Conservation (phyloP, 352 stramenopile species). For the Aphanomyces euteiches region DNA sequence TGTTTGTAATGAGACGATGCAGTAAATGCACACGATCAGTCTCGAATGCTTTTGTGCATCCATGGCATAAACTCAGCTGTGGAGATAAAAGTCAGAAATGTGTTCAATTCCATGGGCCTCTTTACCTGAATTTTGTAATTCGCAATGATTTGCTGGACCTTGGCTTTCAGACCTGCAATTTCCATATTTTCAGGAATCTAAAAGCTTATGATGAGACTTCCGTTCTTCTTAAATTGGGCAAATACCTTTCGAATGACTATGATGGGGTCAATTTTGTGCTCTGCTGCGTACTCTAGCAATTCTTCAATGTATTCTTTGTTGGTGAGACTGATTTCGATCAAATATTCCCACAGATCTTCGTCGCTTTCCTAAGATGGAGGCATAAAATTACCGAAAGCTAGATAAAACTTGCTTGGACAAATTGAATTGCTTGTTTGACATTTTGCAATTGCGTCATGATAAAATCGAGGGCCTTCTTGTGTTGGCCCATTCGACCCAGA, state of each 20-base stretch:
- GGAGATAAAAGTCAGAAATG: background rate
- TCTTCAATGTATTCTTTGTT: slow-evolving; percentile 73
- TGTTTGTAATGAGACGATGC: slow-evolving; percentile 54
- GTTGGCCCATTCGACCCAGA: slow-evolving; percentile 76
- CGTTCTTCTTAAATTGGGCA: background rate
- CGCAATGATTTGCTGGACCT: slow-evolving; percentile 66
- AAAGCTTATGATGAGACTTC: background rate
- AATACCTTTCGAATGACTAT: slow-evolving; percentile 78
- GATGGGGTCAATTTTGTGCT: slow-evolving; percentile 83
- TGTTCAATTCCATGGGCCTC: background rate
- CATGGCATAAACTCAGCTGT: slow-evolving; percentile 72
- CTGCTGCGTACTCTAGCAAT: slow-evolving; percentile 60
- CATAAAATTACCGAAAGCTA: background rate
- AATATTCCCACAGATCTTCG: slow-evolving; percentile 72
- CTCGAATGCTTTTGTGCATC: slow-evolving; percentile 74
- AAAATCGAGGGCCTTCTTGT: slow-evolving; percentile 79
- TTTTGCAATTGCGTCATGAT: slow-evolving; percentile 77
- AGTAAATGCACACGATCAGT: slow-evolving; percentile 69
- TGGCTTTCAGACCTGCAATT: slow-evolving; percentile 77
- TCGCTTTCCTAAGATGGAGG: slow-evolving; percentile 54
- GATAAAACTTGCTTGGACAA: slow-evolving; percentile 48
- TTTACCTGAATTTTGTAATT: slow-evolving; percentile 80
- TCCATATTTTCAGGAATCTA: slow-evolving; percentile 82
- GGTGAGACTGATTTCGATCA: slow-evolving; percentile 75
- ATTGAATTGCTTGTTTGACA: slow-evolving; percentile 80